These are phyloP conservation scores for Colletotrichum plurivorum DNA, from an alignment of 2,329 filamentous ascomycete genomes.

Conservation along the genomic window DNA sequence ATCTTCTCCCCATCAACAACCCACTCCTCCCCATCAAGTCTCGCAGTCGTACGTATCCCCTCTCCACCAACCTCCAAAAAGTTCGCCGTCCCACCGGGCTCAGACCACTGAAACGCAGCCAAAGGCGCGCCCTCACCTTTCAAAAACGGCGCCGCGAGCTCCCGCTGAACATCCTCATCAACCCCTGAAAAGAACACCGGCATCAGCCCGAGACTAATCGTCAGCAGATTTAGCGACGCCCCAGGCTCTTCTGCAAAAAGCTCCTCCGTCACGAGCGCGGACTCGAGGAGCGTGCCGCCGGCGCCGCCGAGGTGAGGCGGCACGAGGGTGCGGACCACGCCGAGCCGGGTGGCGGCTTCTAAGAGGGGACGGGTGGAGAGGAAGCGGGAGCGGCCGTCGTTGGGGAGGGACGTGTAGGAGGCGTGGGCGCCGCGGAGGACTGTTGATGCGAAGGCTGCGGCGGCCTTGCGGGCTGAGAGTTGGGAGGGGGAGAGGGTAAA, in stretches of 20 bases:
- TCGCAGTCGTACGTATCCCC: conserved; percentile 64
- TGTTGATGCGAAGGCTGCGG: conserved; percentile 1
- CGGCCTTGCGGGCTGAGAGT: conserved; percentile 3
- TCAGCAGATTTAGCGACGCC: conserved; percentile 64
- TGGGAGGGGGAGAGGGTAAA: background rate
- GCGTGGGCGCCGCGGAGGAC: conserved; percentile 10
- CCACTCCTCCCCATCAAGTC: conserved; percentile 63
- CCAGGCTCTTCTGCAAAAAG: conserved; percentile 66
- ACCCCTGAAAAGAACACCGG: conserved; percentile 63
- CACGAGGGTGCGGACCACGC: conserved; percentile 60
- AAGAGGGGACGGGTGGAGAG: conserved; percentile 9
- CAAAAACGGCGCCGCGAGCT: conserved; percentile 65
- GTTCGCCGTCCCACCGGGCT: conserved; percentile 67
- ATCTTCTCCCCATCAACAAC: conserved; percentile 69
- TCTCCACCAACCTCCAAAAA: conserved; percentile 63
- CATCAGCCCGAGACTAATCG: conserved; percentile 65
- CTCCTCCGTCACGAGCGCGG: conserved; percentile 66
- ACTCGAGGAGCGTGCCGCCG: conserved; percentile 60
- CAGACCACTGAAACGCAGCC: conserved; percentile 65
- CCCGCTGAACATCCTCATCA: conserved; percentile 50
- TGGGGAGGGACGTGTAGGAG: conserved; percentile 10
- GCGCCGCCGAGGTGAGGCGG: conserved; percentile 61
- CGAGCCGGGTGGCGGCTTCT: background rate
- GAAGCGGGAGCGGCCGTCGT: conserved; percentile 13
- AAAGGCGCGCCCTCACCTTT: conserved; percentile 59